A percentile compares a stretch with the other conserved stretches of the same genome.
phyloP scores from a whole-genome alignment of 2,329 filamentous ascomycete genomes.

The Calonectria crousiana region DNA sequence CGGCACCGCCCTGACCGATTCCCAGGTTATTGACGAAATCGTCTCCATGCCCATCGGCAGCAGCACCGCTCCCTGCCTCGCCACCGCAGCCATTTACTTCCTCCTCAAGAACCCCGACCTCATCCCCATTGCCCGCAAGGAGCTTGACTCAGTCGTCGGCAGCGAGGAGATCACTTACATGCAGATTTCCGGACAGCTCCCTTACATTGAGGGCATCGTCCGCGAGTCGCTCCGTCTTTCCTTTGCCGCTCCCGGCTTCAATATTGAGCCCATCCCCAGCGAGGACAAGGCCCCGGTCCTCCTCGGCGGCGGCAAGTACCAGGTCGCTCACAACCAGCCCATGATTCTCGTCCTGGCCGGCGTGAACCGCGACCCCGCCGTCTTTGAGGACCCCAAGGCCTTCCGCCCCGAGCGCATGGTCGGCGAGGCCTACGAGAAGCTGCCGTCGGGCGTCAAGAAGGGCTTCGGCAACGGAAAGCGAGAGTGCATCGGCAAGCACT shows the following conservation, averaged over 20 bases:
- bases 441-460: constrained; percentile 61
- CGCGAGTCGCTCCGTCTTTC: constrained; percentile 67
- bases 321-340: constrained; percentile 61
- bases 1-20: constrained; percentile 67
- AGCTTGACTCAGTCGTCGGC: constrained; percentile 66
- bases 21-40: constrained; percentile 75
- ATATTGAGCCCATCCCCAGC: constrained; percentile 60
- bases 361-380: constrained; percentile 61
- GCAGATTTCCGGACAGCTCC: constrained; percentile 62
- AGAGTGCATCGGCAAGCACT: constrained; percentile 64
- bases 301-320: constrained; percentile 61
- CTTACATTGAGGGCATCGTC: constrained; percentile 66
- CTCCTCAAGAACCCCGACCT: constrained; percentile 63
- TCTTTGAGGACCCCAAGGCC: constrained; percentile 60
- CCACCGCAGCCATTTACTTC: constrained; percentile 62
- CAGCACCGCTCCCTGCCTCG: constrained; percentile 61
- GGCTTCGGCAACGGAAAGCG: constrained; percentile 66
- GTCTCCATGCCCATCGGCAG: constrained; percentile 74
- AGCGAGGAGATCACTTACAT: constrained; percentile 57
- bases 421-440: constrained; percentile 55
- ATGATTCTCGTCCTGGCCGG: constrained; percentile 64
- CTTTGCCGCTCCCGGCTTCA: constrained; percentile 67
- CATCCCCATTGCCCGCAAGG: constrained; percentile 62
- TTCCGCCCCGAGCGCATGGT: constrained; percentile 64
- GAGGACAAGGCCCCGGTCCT: constrained; percentile 59